These are phyloP conservation scores for Decorospora gaudefroyi DNA, from an alignment of 2,329 filamentous ascomycete species.

Conservation along the genomic window DNA sequence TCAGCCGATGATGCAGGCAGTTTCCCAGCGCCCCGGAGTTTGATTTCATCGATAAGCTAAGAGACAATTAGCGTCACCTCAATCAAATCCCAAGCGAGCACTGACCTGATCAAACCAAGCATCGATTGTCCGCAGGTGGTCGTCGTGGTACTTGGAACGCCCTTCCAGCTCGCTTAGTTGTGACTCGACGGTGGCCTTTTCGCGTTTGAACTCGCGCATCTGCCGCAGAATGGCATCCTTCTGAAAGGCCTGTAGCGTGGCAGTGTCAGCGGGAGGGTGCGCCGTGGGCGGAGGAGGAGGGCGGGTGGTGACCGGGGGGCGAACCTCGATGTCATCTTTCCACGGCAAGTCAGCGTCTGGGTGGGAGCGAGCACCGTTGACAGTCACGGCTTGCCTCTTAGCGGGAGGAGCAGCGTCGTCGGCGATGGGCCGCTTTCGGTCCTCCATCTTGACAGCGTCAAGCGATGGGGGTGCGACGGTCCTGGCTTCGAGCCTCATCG, in stretches of 20 bases:
- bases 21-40: slow-evolving; percentile 49
- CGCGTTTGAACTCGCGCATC: slow-evolving; percentile 97
- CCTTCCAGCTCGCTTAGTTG: slow-evolving; percentile 81
- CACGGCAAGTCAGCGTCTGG: slow-evolving; percentile 70
- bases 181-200: slow-evolving; percentile 78
- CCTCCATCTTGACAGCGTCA: slow-evolving; percentile 94
- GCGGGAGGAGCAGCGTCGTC: slow-evolving; percentile 86
- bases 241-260: slow-evolving; percentile 70
- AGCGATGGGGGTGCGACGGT: slow-evolving; percentile 75
- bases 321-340: slow-evolving; percentile 74
- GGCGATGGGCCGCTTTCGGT: slow-evolving; percentile 93
- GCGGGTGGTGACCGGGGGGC: slow-evolving; percentile 51
- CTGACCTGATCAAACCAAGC: slow-evolving; percentile 91
- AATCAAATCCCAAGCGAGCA: slow-evolving; percentile 21
- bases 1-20: slow-evolving; percentile 29
- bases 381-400: slow-evolving; percentile 76
- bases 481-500: slow-evolving; percentile 82
- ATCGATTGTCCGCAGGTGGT: slow-evolving; percentile 88
- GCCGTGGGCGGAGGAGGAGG: slow-evolving; percentile 24
- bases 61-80: slow-evolving; percentile 32
- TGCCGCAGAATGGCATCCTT: slow-evolving; percentile 97
- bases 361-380: slow-evolving; percentile 74
- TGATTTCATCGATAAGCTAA: slow-evolving; percentile 56
- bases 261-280: slow-evolving; percentile 40
- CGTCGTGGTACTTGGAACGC: slow-evolving; percentile 80